These are phyloP conservation scores for Microsporum ferrugineum DNA, from an alignment of 2,329 filamentous ascomycete species.

Conservation along the genomic window DNA sequence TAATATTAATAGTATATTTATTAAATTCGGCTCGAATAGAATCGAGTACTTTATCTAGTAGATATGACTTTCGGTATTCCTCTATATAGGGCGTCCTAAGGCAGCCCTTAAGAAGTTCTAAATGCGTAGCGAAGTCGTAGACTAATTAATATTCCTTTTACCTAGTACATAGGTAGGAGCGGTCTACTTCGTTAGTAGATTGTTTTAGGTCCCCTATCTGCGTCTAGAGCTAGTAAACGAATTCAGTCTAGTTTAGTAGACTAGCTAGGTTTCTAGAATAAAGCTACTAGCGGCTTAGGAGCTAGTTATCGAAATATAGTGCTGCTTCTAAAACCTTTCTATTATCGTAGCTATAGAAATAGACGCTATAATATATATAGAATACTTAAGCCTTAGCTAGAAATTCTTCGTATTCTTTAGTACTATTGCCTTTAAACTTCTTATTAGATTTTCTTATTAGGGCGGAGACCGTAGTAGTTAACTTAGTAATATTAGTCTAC, in stretches of 20 bases:
- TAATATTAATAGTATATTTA: neutral
- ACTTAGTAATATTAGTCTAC: too few species aligned
- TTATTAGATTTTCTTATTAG: too few species aligned
- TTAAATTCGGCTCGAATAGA: neutral
- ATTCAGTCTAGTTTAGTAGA: neutral
- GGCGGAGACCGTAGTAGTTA: too few species aligned
- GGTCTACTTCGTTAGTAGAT: neutral
- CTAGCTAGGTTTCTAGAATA: neutral
- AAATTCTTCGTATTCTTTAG: too few species aligned
- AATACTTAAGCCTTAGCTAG: too few species aligned
- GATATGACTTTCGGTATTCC: neutral
- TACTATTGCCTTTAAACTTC: too few species aligned
- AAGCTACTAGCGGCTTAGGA: neutral
- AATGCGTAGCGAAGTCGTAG: neutral
- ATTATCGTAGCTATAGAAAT: neutral
- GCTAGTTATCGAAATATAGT: neutral
- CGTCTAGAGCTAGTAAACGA: neutral
- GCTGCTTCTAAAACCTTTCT: neutral
- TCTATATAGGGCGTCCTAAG: neutral
- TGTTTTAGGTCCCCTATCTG: neutral
- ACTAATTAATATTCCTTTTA: neutral
- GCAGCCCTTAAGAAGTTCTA: neutral
- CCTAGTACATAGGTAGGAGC: neutral
- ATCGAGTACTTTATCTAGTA: neutral
- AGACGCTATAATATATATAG: neutral